Evolutionary conservation across 495 filamentous ascomycete genomes (phyloP), one percentile per base, ranked within the genome.

Genomic region (Durotheca rogersii): DNA sequence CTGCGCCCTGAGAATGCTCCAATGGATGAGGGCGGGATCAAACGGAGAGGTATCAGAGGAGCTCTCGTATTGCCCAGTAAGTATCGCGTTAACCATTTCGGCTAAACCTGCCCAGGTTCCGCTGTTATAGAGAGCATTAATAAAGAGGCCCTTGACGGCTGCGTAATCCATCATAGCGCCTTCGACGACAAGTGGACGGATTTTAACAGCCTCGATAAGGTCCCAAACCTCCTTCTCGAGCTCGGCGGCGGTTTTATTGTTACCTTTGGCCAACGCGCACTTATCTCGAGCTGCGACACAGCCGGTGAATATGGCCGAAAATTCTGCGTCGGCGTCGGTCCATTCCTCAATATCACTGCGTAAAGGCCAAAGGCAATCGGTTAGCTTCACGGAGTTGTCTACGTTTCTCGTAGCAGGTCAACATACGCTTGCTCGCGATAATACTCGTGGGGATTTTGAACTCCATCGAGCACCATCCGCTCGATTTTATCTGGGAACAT

Each of bases 401-500:
- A n/a, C n/a, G n/a, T n/a, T n/a, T n/a, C n/a, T n/a, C n/a, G n/a
- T n/a, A n/a, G 36, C 19, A 18, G n/a, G 16, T n/a, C 2, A 7
- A 41, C 47, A 7, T 45, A 53, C 39, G 27, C 16, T 48, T 51
- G 54, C 6, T 41, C 53, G 23, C 71, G 59, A 41, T 71, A 73
- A 37, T 75, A 75, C 11, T 72, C 62, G 29, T 67, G 62, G 0
- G 64, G 61, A 52, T 70, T 72, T 32, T 68, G 60, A 14, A 72
- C 69, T 5, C 71, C 71, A 35, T 76, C 72, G 6, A 76, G 38
- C 15, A 76, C 55, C 33, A 75, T 46, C 44, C 58, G 61, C 23
- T 67, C 70, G n/a, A 75, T 42, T n/a, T 67, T 61, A 4, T 74
- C 70, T 0, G 73, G 73, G 47, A 74, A 76, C 67, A 76, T 70